Percentiles rank a stretch among this genome's conserved stretches.
Evolutionary conservation across 176 grass and related monocot genomes (phyloP).

Genomic region (Canna indica): DNA sequence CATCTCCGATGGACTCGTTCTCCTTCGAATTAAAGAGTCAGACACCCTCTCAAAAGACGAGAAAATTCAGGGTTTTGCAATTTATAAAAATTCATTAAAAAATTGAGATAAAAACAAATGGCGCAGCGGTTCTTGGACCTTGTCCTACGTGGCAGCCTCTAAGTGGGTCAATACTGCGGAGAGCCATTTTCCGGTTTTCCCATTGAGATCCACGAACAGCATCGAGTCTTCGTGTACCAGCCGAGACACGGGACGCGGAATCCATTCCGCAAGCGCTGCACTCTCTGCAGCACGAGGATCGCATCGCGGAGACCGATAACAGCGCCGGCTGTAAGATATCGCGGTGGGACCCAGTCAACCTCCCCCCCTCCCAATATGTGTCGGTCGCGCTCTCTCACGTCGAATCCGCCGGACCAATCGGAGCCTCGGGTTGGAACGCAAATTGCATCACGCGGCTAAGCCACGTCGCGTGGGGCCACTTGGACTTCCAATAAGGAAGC

Average conservation of each 20-base stretch:
- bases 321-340: not conserved
- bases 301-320: too few species aligned
- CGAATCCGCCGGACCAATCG: slow-evolving; percentile 42
- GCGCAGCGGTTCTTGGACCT: not conserved
- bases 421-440: not conserved
- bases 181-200: not conserved
- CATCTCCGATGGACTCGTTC: too few species aligned
- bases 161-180: not conserved
- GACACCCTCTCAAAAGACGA: too few species aligned
- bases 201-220: not conserved
- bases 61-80: too few species aligned
- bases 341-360: slow-evolving; percentile 24
- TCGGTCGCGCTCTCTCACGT: slow-evolving; percentile 48
- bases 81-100: too few species aligned
- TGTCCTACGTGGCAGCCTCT: not conserved
- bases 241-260: not conserved
- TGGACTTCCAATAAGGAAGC: too few species aligned
- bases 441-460: too few species aligned
- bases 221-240: not conserved
- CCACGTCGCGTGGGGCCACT: too few species aligned
- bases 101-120: not conserved
- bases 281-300: too few species aligned
- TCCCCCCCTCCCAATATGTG: too few species aligned
- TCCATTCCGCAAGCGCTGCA: not conserved
- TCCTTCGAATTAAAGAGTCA: too few species aligned